Evolutionary conservation across 441 rosid species (phyloP).

Genomic region (Brassica hybrid): DNA sequence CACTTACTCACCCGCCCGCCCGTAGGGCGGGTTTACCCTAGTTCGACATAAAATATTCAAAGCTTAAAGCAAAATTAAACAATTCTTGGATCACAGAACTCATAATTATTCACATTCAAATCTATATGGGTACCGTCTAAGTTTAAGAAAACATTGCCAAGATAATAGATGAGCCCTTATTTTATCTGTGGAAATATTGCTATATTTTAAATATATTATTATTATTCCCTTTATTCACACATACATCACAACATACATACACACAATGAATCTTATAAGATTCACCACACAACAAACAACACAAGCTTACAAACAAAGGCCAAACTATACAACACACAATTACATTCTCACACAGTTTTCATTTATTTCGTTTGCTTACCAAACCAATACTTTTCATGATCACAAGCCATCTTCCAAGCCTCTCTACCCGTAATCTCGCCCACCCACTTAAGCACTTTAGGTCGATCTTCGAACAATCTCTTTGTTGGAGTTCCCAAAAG

Average conservation of each 20-base stretch:
- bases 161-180: too few species aligned
- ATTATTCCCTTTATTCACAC: background rate
- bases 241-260: background rate
- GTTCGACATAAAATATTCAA: constrained; percentile 11
- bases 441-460: constrained; percentile 36
- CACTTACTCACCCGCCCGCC: too few species aligned
- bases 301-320: constrained; percentile 7
- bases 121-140: too few species aligned
- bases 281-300: constrained; percentile 17
- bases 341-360: constrained; percentile 15
- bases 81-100: background rate
- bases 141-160: too few species aligned
- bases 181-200: too few species aligned
- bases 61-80: background rate
- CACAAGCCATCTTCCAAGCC: constrained; percentile 45
- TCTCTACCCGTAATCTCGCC: constrained; percentile 31
- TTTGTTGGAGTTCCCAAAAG: constrained; percentile 30
- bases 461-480: constrained; percentile 25
- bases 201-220: background rate
- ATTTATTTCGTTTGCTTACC: constrained; percentile 22
- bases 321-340: constrained; percentile 8
- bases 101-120: too few species aligned
- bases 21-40: background rate
- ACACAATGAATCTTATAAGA: constrained; percentile 2
- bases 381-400: constrained; percentile 36